Evolutionary conservation across 768 basidiomycete genomes (phyloP), one percentile per base, ranked within the genome.

Genomic region (Mycena chlorophos): DNA sequence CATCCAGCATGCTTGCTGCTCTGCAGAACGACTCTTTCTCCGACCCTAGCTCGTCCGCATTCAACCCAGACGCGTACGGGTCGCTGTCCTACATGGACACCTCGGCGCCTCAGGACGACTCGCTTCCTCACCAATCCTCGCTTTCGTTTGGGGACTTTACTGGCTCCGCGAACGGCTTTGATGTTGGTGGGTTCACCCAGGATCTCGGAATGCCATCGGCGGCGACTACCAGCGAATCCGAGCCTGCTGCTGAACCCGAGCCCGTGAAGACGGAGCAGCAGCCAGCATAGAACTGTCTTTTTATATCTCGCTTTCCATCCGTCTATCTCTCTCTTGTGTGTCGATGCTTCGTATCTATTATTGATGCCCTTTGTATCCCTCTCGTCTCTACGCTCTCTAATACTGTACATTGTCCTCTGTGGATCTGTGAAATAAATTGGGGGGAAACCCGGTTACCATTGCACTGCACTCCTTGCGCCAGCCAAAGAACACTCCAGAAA

Each of bases 1-100:
- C 90, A 25, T 91, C 90, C 54, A 92, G 88, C 71, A 93, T 94
- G 91, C 81, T 93, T 61, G 91, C 91, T 31, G 90, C 90, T 10
- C 77, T 94, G 62, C 90, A 91, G 68, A 84, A 85, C 46, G 89
- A 91, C 54, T 68, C 86, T 22, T 91, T 88, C 73, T 79, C 83
- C 20, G 90, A 91, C 69, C 79, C 86, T 16, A 70, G 81, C 53
- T 70, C 82, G 42, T 77, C 82, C 5, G 76, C 77, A 27, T 91
- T 89, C 69, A 82, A 78, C 68, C 66, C 86, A 22, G 88, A 89
- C 66, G 79, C 82, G 20, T 91, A 89, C 68, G 80, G 81, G 51
- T 76, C 86, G 30, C 74, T 91, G 66, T 81, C 84, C 38, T 91
- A 89, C 69, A 88, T 91, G 84, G 89, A 91, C 69, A 77, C 87